These are phyloP conservation scores for Capronia epimyces DNA, from an alignment of 2,329 filamentous ascomycete species.

Conservation along the genomic window DNA sequence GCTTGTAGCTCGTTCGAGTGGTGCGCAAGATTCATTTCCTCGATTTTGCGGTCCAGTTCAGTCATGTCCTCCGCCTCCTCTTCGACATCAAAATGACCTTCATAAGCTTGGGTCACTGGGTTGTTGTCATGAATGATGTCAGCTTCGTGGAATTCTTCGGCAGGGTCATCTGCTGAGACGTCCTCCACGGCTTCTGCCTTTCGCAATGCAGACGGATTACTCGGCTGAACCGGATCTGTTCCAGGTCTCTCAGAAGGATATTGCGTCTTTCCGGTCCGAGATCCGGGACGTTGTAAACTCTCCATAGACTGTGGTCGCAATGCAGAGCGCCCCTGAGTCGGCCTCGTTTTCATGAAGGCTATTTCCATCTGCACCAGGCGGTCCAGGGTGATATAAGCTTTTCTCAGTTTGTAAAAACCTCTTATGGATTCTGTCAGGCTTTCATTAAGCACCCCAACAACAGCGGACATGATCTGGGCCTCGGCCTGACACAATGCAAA, in stretches of 20 bases:
- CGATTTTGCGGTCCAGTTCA: conserved; percentile 22
- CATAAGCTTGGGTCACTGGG: conserved; percentile 45
- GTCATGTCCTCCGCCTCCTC: conserved; percentile 28
- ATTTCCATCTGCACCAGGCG: conserved; percentile 70
- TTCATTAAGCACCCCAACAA: conserved; percentile 85
- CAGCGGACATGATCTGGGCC: conserved; percentile 80
- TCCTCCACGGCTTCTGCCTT: conserved; percentile 12
- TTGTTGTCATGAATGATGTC: conserved; percentile 45
- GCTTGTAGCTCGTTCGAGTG: conserved; percentile 12
- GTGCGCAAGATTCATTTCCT: conserved; percentile 19
- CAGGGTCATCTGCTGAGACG: conserved; percentile 29
- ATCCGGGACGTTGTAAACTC: conserved; percentile 16
- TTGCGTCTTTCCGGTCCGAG: conserved; percentile 2
- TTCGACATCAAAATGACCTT: conserved; percentile 41
- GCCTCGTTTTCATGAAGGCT: conserved; percentile 43
- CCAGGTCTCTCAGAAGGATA: conserved; percentile 33
- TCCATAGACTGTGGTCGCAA: conserved; percentile 23
- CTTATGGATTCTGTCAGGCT: conserved; percentile 85
- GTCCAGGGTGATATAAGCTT: conserved; percentile 79
- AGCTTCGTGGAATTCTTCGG: conserved; percentile 55
- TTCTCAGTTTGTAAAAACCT: conserved; percentile 87
- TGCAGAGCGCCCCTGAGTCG: conserved; percentile 12
- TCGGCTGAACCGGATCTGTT: conserved; percentile 21
- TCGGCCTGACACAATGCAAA: conserved; percentile 79
- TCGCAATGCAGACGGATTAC: conserved; percentile 22